phyloP scores from a whole-genome alignment of 306 rosid species.

The Lathyrus aphaca region DNA sequence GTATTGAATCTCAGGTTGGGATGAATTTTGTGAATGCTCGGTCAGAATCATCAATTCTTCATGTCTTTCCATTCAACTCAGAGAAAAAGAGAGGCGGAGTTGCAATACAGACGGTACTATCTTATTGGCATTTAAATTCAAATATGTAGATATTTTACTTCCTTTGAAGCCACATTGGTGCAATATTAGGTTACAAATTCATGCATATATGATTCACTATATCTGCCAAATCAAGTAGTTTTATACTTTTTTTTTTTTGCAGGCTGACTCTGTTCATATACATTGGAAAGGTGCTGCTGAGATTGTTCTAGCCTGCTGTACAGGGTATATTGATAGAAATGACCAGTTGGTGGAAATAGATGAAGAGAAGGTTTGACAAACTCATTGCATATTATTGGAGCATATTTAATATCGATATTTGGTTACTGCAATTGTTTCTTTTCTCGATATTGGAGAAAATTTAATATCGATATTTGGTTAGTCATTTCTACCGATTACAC shows the following conservation, averaged over 20 bases:
- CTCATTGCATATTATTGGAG: slow-evolving; percentile 7
- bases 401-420: neutral
- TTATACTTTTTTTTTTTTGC: slow-evolving; percentile 29
- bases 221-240: slow-evolving; percentile 21
- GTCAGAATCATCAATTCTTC: slow-evolving; percentile 67
- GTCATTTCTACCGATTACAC: neutral
- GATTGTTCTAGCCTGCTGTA: slow-evolving; percentile 77
- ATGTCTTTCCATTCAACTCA: slow-evolving; percentile 89
- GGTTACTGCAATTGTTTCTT: neutral
- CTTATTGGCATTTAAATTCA: slow-evolving; percentile 21
- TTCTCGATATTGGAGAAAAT: neutral
- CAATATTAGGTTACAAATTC: slow-evolving; percentile 7
- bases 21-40: slow-evolving; percentile 76
- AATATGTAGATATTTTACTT: slow-evolving; percentile 23
- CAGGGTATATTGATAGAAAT: slow-evolving; percentile 54
- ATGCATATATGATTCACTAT: neutral
- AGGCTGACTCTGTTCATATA: slow-evolving; percentile 74
- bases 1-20: slow-evolving; percentile 67
- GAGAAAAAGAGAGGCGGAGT: slow-evolving; percentile 95
- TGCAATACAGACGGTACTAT: slow-evolving; percentile 74
- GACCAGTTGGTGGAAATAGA: slow-evolving; percentile 60
- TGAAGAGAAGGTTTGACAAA: slow-evolving; percentile 69
- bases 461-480: neutral
- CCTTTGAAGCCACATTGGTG: neutral
- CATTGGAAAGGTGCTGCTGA: slow-evolving; percentile 99